Conservation (phyloP, 2,329 filamentous ascomycete species). For the Capronia epimyces region DNA sequence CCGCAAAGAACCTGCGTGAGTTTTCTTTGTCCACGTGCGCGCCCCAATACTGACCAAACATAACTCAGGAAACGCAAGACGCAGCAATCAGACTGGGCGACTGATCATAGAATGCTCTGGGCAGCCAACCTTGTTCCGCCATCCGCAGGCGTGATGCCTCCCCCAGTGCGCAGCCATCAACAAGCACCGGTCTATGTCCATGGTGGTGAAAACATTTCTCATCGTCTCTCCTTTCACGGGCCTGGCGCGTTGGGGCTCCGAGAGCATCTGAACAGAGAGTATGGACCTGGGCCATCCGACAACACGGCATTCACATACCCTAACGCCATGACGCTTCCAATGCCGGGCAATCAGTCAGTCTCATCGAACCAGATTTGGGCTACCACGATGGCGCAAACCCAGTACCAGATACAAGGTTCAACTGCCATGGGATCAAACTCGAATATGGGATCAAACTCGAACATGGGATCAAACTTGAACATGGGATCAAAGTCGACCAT, state of each 20-base stretch:
- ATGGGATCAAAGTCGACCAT: not conserved
- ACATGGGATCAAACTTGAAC: not conserved
- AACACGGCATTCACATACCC: not conserved
- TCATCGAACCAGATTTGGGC: not conserved
- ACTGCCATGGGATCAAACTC: not conserved
- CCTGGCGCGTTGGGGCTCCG: not conserved
- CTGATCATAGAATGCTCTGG: not conserved
- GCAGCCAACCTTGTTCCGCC: too few species aligned
- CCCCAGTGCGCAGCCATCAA: not conserved
- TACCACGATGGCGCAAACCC: not conserved
- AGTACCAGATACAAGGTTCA: not conserved
- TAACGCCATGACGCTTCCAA: not conserved
- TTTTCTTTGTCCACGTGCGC: not conserved
- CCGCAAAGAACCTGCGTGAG: constrained; percentile 58
- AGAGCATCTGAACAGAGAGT: not conserved
- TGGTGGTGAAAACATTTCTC: not conserved
- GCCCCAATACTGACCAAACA: not conserved
- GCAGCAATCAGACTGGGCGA: not conserved
- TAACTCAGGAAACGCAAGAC: not conserved
- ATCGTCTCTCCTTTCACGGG: not conserved
- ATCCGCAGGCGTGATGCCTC: not conserved
- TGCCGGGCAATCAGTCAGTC: not conserved
- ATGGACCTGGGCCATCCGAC: not conserved
- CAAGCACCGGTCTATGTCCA: not conserved
- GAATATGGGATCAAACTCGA: not conserved